These are phyloP conservation scores for Endotrypanum monterogeii DNA, from an alignment of 208 protist genomes.

Conservation along the genomic window DNA sequence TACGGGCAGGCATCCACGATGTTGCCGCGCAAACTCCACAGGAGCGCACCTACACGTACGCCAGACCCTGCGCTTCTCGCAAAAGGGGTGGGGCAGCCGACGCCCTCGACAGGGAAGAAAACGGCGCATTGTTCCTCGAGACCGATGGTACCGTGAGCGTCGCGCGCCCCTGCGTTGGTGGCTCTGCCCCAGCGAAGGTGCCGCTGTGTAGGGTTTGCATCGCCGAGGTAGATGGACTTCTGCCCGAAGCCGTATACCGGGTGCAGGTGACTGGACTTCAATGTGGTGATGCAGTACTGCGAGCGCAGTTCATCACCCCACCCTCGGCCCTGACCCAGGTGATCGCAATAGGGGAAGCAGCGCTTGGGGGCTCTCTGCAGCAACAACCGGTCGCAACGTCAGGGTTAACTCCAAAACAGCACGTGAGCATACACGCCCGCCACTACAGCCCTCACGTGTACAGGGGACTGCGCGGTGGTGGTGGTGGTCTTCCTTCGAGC, in stretches of 20 bases:
- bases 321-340: constrained; percentile 10
- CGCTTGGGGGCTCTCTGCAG: neutral
- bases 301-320: constrained; percentile 15
- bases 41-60: constrained; percentile 17
- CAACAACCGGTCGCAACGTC: neutral
- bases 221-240: constrained; percentile 17
- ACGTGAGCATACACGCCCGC: constrained; percentile 1
- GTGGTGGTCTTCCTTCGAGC: neutral
- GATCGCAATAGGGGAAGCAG: constrained; percentile 7
- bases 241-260: constrained; percentile 18
- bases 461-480: neutral
- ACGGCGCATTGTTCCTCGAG: neutral
- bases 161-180: neutral
- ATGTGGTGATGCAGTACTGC: constrained; percentile 11
- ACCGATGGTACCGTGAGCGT: constrained; percentile 3
- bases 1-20: neutral
- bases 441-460: constrained; percentile 20
- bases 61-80: neutral
- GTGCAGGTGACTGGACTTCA: constrained; percentile 12
- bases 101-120: neutral
- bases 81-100: neutral
- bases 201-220: neutral
- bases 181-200: too few species aligned
- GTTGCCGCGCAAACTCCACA: constrained; percentile 3
- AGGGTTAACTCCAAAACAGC: neutral